Percentiles rank a stretch among this genome's conserved stretches.
Evolutionary conservation across 352 stramenopile species (phyloP).

Genomic region (Phytophthora lateralis): DNA sequence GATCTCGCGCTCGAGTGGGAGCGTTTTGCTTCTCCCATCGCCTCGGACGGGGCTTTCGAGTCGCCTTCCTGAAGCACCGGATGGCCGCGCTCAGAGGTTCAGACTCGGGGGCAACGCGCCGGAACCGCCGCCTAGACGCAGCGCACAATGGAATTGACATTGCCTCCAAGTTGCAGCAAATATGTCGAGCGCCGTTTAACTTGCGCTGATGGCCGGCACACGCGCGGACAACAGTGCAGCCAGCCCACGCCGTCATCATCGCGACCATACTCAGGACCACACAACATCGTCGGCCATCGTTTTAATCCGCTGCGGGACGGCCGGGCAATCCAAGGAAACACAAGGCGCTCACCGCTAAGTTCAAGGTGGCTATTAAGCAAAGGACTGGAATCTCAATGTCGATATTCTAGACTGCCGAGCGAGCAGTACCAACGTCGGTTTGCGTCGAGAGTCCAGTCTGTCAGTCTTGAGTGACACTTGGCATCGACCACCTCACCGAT

Average conservation of each 20-base stretch:
- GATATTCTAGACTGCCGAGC: not conserved
- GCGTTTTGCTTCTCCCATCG: not conserved
- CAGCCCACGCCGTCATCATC: not conserved
- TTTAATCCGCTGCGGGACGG: not conserved
- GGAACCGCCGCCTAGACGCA: not conserved
- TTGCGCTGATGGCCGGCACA: not conserved
- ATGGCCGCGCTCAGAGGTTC: not conserved
- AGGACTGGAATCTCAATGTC: not conserved
- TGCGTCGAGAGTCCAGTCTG: no score
- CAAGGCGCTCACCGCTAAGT: not conserved
- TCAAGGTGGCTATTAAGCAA: not conserved
- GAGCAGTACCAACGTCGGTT: not conserved
- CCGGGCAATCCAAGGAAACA: not conserved
- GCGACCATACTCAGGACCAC: not conserved
- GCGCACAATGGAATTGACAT: no score
- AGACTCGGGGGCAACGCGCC: not conserved
- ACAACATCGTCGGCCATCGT: not conserved
- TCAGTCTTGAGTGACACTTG: no score
- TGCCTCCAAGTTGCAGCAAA: not conserved
- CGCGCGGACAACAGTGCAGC: not conserved
- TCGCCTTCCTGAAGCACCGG: not conserved
- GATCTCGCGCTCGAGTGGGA: not conserved
- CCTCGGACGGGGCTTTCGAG: not conserved
- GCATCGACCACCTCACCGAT: not conserved
- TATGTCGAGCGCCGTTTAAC: not conserved